Conservation (phyloP, 2,329 filamentous ascomycete genomes). For the Leptographium flavum region DNA sequence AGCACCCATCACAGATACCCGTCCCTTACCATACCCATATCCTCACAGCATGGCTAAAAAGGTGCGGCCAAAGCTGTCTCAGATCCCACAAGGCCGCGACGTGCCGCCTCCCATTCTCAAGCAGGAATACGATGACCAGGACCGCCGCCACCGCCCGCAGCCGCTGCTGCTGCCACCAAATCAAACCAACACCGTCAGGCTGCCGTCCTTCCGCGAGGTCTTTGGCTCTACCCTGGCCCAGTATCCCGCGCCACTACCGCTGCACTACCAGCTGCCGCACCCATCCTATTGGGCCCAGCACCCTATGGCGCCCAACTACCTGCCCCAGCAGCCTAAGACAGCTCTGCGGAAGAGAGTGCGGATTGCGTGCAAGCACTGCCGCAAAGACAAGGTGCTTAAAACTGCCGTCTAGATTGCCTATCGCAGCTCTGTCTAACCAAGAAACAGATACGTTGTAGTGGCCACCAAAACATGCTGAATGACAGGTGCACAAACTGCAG, state of each 20-base stretch:
- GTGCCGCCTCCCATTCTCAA: conserved; percentile 1
- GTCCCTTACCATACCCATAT: background rate
- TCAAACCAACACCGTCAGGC: conserved; percentile 5
- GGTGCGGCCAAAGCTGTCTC: conserved; percentile 7
- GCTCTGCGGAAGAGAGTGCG: conserved; percentile 44
- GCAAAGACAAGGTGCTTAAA: conserved; percentile 40
- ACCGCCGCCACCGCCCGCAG: conserved; percentile 6
- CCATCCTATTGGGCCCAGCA: conserved; percentile 8
- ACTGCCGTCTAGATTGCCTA: background rate
- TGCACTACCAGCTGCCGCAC: conserved; percentile 2
- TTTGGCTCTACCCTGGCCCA: conserved; percentile 6
- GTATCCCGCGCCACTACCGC: conserved; percentile 2
- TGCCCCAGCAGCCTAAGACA: conserved; percentile 27
- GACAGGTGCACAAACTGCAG: conserved; percentile 48
- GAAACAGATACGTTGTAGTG: conserved; percentile 43
- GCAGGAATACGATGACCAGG: conserved; percentile 8
- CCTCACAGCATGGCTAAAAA: conserved; percentile 11
- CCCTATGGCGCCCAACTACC: conserved; percentile 16
- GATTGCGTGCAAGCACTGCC: conserved; percentile 45
- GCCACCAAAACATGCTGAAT: conserved; percentile 42
- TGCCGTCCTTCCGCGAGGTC: conserved; percentile 11
- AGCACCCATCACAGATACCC: conserved; percentile 8
- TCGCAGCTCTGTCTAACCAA: conserved; percentile 10
- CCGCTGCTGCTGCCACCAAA: conserved; percentile 1
- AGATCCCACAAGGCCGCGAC: conserved; percentile 8